phyloP scores from a whole-genome alignment of 371 early-diverging fungal genomes.

The Blyttiomyces sp. region DNA sequence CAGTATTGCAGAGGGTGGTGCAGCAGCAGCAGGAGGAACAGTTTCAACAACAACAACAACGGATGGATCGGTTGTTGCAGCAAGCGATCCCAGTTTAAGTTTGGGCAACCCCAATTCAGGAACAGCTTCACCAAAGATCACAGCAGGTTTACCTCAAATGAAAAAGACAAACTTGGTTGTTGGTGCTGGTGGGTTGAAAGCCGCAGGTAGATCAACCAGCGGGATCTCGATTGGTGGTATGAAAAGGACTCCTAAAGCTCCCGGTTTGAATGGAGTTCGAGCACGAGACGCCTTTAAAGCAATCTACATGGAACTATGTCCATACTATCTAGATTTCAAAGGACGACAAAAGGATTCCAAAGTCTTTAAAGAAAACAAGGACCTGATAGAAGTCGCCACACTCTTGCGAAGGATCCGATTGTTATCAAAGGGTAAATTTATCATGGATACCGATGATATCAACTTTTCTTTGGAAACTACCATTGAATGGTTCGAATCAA shows the following conservation, averaged over 20 bases:
- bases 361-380: slow-evolving; percentile 65
- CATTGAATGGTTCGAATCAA: slow-evolving; percentile 76
- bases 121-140: slow-evolving; percentile 17
- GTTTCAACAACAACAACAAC: neutral
- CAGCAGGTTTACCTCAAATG: slow-evolving; percentile 14
- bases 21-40: slow-evolving; percentile 4
- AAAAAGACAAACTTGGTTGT: slow-evolving; percentile 34
- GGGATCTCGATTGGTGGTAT: slow-evolving; percentile 12
- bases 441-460: slow-evolving; percentile 36
- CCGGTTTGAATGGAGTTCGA: slow-evolving; percentile 13
- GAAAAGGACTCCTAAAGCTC: neutral
- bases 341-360: slow-evolving; percentile 59
- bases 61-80: too few species aligned
- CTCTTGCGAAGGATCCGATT: slow-evolving; percentile 59
- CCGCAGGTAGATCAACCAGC: slow-evolving; percentile 21
- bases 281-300: slow-evolving; percentile 66
- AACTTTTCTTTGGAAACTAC: slow-evolving; percentile 58
- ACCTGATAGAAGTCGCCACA: slow-evolving; percentile 64
- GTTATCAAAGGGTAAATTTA: slow-evolving; percentile 34
- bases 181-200: slow-evolving; percentile 48
- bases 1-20: neutral
- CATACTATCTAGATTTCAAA: slow-evolving; percentile 72
- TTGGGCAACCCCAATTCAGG: too few species aligned
- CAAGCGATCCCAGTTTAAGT: too few species aligned
- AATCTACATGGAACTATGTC: slow-evolving; percentile 59